Evolutionary conservation across 164 flowering plant species (phyloP).

Genomic region (Euptelea pleiosperma): DNA sequence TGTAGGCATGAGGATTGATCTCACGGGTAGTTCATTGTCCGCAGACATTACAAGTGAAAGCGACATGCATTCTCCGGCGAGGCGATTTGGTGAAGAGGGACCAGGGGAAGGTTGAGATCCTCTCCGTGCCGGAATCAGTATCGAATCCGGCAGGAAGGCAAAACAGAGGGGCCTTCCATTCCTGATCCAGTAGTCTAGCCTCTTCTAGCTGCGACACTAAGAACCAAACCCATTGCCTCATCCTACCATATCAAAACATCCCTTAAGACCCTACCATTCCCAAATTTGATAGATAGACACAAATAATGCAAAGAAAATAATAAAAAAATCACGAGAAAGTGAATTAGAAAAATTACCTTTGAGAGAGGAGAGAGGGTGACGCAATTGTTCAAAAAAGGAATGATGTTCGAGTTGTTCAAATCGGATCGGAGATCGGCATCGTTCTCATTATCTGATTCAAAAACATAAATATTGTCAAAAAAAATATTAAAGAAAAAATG

Average conservation of each 20-base stretch:
- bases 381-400: constrained; percentile 38
- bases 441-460: constrained; percentile 16
- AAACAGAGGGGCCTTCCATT: constrained; percentile 86
- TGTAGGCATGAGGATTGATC: constrained; percentile 92
- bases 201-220: constrained; percentile 76
- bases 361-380: constrained; percentile 41
- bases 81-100: constrained; percentile 93
- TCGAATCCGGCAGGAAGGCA: constrained; percentile 54
- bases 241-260: constrained; percentile 40
- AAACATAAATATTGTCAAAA: neutral
- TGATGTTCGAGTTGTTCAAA: constrained; percentile 32
- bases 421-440: constrained; percentile 43
- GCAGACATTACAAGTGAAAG: constrained; percentile 89
- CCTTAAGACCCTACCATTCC: constrained; percentile 7
- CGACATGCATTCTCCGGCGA: constrained; percentile 83
- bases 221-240: constrained; percentile 85
- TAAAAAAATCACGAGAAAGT: neutral
- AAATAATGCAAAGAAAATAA: constrained; percentile 1
- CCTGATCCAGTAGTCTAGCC: constrained; percentile 97
- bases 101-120: constrained; percentile 87
- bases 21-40: constrained; percentile 92
- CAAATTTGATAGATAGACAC: neutral
- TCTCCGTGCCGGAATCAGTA: constrained; percentile 36
- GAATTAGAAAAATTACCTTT: constrained; percentile 26
- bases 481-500: neutral